phyloP scores from a whole-genome alignment of 2,329 filamentous ascomycete genomes.

The Cryphonectria radicalis region DNA sequence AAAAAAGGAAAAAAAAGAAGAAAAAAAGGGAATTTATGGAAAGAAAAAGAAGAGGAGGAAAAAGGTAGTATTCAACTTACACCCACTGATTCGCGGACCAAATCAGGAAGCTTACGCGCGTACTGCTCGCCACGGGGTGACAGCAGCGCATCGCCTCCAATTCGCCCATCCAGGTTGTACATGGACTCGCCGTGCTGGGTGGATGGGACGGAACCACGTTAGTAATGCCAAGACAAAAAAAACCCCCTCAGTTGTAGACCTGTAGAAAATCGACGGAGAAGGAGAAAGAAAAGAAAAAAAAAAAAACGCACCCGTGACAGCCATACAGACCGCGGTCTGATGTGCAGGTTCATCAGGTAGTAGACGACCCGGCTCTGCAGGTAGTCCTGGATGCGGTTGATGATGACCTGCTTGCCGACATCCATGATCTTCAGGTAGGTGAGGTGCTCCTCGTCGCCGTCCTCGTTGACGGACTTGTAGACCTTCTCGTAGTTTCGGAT shows the following conservation, averaged over 20 bases:
- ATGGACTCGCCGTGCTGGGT: constrained; percentile 87
- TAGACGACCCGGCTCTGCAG: constrained; percentile 95
- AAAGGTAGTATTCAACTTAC: constrained; percentile 56
- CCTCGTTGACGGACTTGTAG: constrained; percentile 88
- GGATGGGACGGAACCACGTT: constrained; percentile 25
- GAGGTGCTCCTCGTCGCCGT: constrained; percentile 77
- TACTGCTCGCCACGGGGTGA: constrained; percentile 88
- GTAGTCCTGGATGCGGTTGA: constrained; percentile 97
- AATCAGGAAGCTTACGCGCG: constrained; percentile 78
- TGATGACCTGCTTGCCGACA: constrained; percentile 93
- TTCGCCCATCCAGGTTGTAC: constrained; percentile 88
- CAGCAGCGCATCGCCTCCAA: constrained; percentile 88
- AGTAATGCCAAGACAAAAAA: constrained; percentile 29
- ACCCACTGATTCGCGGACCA: constrained; percentile 84
- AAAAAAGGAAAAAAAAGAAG: too few relatives aligned
- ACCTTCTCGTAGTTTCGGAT: constrained; percentile 98
- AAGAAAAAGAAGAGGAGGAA: too few relatives aligned
- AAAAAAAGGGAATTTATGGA: not conserved
- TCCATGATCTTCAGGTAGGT: constrained; percentile 98
- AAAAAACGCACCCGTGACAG: constrained; percentile 76
- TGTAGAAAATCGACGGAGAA: not conserved
- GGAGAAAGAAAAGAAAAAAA: not conserved
- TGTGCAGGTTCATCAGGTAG: constrained; percentile 98
- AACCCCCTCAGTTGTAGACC: constrained; percentile 10
- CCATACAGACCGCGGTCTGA: constrained; percentile 96